Percentiles rank a stretch among this genome's conserved stretches.
phyloP scores from a whole-genome alignment of 2,329 filamentous ascomycete species.

The Calonectria ilicicola region DNA sequence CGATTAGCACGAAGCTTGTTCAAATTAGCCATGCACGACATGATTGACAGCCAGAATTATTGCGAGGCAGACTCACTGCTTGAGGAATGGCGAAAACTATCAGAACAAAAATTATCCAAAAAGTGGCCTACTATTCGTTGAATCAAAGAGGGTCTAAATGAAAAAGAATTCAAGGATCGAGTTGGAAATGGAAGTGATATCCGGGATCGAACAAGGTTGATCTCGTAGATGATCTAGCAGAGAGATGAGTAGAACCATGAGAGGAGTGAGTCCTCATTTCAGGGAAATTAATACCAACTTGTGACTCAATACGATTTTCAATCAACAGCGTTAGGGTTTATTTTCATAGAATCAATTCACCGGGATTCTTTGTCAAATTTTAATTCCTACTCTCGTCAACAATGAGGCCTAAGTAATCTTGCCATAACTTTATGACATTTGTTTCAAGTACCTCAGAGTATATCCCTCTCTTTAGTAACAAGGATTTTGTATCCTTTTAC shows the following conservation, averaged over 20 bases:
- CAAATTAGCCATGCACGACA: neutral
- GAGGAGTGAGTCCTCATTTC: neutral
- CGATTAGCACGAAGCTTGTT: neutral
- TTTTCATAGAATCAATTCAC: neutral
- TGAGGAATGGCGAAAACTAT: neutral
- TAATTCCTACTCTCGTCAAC: neutral
- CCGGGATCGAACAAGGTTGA: neutral
- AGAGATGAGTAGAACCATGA: neutral
- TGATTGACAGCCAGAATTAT: neutral
- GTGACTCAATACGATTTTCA: neutral
- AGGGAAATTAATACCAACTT: neutral
- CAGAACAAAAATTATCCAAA: neutral
- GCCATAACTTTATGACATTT: too few species aligned
- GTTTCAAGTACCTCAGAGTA: too few species aligned
- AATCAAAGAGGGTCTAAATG: neutral
- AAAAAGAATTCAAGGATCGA: neutral
- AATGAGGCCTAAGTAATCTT: too few species aligned
- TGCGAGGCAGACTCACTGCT: neutral
- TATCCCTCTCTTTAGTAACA: too few species aligned
- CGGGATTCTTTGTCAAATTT: neutral
- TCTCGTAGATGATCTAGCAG: neutral
- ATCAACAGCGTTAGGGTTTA: neutral
- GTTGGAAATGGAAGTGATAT: neutral
- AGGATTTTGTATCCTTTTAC: too few species aligned
- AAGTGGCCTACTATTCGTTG: neutral